Base-by-base conservation (phyloP, 1,139 yeast species). In the Saccharomyces hybrid region DNA sequence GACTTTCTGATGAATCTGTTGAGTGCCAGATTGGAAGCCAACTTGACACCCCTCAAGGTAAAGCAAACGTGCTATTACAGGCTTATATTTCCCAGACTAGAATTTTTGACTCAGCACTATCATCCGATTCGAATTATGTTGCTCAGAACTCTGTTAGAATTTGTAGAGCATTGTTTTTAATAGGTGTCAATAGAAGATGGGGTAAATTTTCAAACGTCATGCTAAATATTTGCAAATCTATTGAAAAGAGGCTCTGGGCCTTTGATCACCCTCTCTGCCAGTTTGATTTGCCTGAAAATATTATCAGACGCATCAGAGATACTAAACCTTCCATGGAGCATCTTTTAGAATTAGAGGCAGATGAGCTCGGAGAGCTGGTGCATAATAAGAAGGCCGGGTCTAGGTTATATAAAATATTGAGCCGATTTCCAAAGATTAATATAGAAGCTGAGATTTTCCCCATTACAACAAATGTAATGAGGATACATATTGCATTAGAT, bases 71-170 rank as follows among this genome's bases (percentile, higher is more conserved):
- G 50, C 76, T 95, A 50, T 74, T 95, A 38, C 99, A 95, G 69
- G 84, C 97, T 0, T 95, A 78, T 67, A 87, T 95, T 31, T 89
- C 98, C 0, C 84, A 84, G 57, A 83, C 90, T 0, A 64, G 70
- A 9, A 80, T 91, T 42, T 80, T 78, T 60, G 96, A 90, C 58
- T 83, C 97, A 1, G 87, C 97, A 0, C 75, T 95, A 58, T 76
- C 82, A 1, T 88, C 97, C 0, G 99, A 95, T 70, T 78, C 90
- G 46, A 87, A 88, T 58, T 95, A 93, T 68, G 96, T 95, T 56
- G 97, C 98, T 1, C 99, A 95, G 66, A 95, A 95, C 63, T 80
- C 98, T 1, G 90, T 93, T 0, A 83, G 99, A 75, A 93, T 95
- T 38, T 82, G 96, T 62, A 79, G 99, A 27, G 97, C 99, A 0